Conservation (phyloP, 2,329 filamentous ascomycete species). For the Trematosphaeria pertusa region DNA sequence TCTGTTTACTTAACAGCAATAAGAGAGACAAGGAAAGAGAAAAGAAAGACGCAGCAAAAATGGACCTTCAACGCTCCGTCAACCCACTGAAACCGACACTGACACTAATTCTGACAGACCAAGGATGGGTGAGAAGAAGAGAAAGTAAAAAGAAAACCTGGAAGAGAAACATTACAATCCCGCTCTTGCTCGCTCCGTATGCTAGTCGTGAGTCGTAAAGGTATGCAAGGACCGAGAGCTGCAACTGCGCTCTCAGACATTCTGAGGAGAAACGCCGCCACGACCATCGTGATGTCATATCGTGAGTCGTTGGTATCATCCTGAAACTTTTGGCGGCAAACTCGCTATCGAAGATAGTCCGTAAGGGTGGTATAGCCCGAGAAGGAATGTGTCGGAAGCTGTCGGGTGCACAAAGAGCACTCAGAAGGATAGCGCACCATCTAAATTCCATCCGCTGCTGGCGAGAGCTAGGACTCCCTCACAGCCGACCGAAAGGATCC, state of each 20-base stretch:
- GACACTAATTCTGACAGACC: no score
- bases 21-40: constrained; percentile 17
- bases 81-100: no score
- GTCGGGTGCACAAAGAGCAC: no score
- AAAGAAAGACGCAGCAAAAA: constrained; percentile 17
- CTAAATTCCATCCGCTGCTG: no score
- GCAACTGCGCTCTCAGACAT: constrained; percentile 21
- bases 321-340: constrained; percentile 31
- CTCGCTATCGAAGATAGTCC: constrained; percentile 6
- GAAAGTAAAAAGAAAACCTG: not conserved
- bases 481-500: no score
- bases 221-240: constrained; percentile 20
- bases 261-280: constrained; percentile 13
- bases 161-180: constrained; percentile 3
- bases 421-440: no score
- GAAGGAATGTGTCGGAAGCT: constrained; percentile 14
- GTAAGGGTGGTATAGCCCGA: constrained; percentile 4
- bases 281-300: constrained; percentile 30
- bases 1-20: constrained; percentile 2
- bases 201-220: constrained; percentile 46
- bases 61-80: not conserved
- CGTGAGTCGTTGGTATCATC: constrained; percentile 40
- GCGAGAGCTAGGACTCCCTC: no score
- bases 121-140: no score
- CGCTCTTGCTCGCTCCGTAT: constrained; percentile 30